A percentile compares a stretch with the other conserved stretches of the same genome.
These are phyloP conservation scores for Pseudogymnoascus sp. DNA, from an alignment of 2,329 filamentous ascomycete genomes.

Conservation along the genomic window DNA sequence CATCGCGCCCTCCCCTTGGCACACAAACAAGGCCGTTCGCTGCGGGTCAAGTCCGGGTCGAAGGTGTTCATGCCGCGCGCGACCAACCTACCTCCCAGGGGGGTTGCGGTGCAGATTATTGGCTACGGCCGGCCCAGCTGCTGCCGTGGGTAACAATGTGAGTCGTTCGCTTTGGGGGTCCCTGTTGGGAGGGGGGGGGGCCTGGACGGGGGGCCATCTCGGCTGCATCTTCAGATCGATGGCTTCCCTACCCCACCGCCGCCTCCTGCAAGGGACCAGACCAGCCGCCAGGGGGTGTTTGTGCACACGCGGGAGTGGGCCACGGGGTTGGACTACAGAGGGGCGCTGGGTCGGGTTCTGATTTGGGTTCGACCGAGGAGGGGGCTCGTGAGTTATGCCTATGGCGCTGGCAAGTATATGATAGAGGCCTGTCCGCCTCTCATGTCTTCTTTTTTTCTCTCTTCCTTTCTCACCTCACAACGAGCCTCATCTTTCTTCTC, in stretches of 20 bases:
- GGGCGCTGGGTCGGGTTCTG: not conserved
- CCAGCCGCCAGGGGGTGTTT: not conserved
- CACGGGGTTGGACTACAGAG: not conserved
- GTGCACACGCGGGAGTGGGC: not conserved
- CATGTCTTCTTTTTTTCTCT: constrained; percentile 15
- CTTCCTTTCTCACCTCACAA: constrained; percentile 18
- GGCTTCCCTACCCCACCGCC: not conserved
- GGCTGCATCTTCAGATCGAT: not conserved
- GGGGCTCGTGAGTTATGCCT: not conserved
- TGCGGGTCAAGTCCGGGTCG: not conserved
- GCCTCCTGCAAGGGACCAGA: not conserved
- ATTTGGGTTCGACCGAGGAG: not conserved
- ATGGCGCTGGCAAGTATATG: not conserved
- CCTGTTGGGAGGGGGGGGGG: not conserved
- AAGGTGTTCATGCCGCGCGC: not conserved
- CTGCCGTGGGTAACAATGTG: not conserved
- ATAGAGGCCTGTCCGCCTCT: constrained; percentile 8
- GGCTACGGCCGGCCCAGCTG: not conserved
- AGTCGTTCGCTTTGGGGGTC: not conserved
- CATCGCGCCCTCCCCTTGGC: not conserved
- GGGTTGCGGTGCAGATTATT: not conserved
- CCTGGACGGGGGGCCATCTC: not conserved
- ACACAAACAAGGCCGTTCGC: not conserved
- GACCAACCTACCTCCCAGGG: not conserved
- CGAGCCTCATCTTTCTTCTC: constrained; percentile 20